Evolutionary conservation across 768 basidiomycete genomes (phyloP).

Genomic region (Tulasnella sp.): DNA sequence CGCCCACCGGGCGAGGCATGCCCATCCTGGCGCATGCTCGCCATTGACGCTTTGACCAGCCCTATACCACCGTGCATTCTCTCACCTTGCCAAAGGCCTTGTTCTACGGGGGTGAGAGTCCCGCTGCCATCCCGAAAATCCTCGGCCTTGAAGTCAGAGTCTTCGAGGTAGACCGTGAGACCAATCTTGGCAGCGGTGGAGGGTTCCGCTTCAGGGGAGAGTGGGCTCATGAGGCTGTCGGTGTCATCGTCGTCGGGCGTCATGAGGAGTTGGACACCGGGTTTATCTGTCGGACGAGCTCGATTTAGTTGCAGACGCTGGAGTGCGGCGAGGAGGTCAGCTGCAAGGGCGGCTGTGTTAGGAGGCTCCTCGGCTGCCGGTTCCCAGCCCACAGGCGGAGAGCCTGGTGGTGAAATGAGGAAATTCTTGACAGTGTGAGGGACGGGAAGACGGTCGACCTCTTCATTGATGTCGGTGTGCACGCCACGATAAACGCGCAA

Average conservation of each 20-base stretch:
- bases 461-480: slow-evolving; percentile 42
- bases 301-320: slow-evolving; percentile 43
- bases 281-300: slow-evolving; percentile 13
- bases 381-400: slow-evolving; percentile 96
- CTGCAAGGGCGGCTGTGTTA: slow-evolving; percentile 68
- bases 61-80: slow-evolving; percentile 20
- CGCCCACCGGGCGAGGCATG: neutral
- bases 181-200: slow-evolving; percentile 18
- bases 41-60: slow-evolving; percentile 27
- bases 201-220: slow-evolving; percentile 16
- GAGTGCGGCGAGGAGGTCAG: slow-evolving; percentile 76
- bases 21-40: slow-evolving; percentile 22
- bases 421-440: slow-evolving; percentile 59
- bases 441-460: slow-evolving; percentile 26
- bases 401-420: slow-evolving; percentile 94
- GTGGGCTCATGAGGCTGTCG: slow-evolving; percentile 21
- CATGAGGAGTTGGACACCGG: slow-evolving; percentile 14
- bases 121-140: neutral
- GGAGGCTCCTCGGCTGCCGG: slow-evolving; percentile 83
- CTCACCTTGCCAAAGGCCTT: slow-evolving; percentile 9
- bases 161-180: slow-evolving; percentile 7
- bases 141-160: slow-evolving; percentile 6
- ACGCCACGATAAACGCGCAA: slow-evolving; percentile 61
- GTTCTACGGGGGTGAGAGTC: slow-evolving; percentile 14
- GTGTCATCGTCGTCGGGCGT: slow-evolving; percentile 8